Base-by-base conservation (phyloP, 1,284 basidiomycete species). In the Ustilago trichophora region DNA sequence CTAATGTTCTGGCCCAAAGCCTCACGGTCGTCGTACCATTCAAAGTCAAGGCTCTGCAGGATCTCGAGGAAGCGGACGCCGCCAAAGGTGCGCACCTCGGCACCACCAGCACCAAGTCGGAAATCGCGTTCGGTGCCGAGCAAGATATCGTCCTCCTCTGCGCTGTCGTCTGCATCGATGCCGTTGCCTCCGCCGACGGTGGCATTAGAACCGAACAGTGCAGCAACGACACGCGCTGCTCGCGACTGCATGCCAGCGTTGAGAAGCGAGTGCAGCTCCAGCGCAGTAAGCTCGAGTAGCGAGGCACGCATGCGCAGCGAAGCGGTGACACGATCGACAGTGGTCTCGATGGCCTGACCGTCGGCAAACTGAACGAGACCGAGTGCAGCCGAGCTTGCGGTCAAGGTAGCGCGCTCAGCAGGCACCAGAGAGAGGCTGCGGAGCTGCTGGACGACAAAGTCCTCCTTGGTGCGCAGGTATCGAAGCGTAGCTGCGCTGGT, bases 201-300 rank as follows among this genome's bases (percentile, higher is more conserved):
- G 6, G 63, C 53, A 6, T 51, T 55, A 29, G 58, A 46, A 22
- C 72, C 80, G 42, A 81, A 76, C 1, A 82, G 66, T 0, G 73
- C 74, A 0, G 69, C 70, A 0, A 82, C 63, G 2, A 82, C 70
- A 11, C 72, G 55, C 9, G 73, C 59, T 21, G 82, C 78, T 36
- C 76, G 75, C 13, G 77, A 63, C 26, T 62, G 73, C 66, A 55
- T 81, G 0, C 88, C 88, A 71, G 89, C 89, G 72, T 87, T 89
- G 5, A 91, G 90, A 49, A 95, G 86, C 15, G 91, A 87, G 69
- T 95, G 94, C 13, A 97, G 84, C 78, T 98, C 96, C 22, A 98
- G 85, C 0, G 94, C 92, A 7, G 90, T 88, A 21, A 91, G 87
- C 62, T 95, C 90, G 54, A 98, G 87, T 21, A 98, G 87, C 83